Percentiles rank a stretch among this genome's conserved stretches.
phyloP scores from a whole-genome alignment of 805 yeast species.

The Pichia sporocuriosa region DNA sequence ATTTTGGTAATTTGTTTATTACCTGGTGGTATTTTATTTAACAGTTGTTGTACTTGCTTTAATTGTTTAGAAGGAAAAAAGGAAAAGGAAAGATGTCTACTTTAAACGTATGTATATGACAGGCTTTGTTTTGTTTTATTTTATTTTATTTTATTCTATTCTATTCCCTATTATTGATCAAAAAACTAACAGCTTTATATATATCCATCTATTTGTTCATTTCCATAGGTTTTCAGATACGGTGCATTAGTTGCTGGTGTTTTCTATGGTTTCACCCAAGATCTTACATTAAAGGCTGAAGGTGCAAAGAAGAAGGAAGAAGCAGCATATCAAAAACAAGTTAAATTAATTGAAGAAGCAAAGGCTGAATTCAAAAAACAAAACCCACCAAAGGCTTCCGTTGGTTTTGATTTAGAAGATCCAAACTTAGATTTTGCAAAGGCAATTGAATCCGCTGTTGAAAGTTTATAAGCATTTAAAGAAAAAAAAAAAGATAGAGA shows the following conservation, averaged over 20 bases:
- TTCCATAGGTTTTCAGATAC: slow-evolving; percentile 79
- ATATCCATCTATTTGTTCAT: neutral
- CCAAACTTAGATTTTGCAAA: slow-evolving; percentile 82
- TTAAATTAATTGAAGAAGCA: slow-evolving; percentile 78
- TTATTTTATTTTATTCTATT: neutral
- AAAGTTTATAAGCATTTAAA: slow-evolving; percentile 20
- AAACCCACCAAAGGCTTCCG: slow-evolving; percentile 38
- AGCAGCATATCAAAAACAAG: slow-evolving; percentile 54
- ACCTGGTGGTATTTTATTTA: no score
- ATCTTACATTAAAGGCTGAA: slow-evolving; percentile 55
- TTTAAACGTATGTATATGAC: slow-evolving; percentile 35
- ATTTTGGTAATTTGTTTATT: no score
- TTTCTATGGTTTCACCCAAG: slow-evolving; percentile 82
- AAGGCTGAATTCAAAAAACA: slow-evolving; percentile 79
- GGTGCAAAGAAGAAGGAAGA: slow-evolving; percentile 54
- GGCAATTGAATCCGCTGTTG: slow-evolving; percentile 60
- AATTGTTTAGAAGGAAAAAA: no score
- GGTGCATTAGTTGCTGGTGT: slow-evolving; percentile 85
- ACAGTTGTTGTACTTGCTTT: no score
- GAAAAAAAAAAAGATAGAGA: no score
- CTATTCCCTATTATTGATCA: no score
- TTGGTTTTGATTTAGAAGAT: slow-evolving; percentile 70
- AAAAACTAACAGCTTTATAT: no score
- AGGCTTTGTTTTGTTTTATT: neutral
- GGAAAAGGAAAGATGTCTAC: slow-evolving; percentile 36